Percentiles rank a stretch among this genome's conserved stretches.
Evolutionary conservation across 768 basidiomycete genomes (phyloP).

Genomic region (Russula dissimulans): DNA sequence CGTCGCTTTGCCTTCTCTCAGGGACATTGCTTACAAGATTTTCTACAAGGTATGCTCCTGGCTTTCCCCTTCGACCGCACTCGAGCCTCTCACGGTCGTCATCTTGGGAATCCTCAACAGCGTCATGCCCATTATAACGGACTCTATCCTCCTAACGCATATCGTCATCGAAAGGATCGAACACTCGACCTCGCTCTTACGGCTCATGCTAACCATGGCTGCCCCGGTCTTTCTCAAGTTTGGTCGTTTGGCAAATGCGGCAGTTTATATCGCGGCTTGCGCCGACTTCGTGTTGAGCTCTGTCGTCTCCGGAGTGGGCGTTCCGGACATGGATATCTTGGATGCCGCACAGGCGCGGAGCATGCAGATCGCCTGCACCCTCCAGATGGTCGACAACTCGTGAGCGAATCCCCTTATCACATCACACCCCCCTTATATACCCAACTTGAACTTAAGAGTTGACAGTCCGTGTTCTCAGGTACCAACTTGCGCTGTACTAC

Average conservation of each 20-base stretch:
- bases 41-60: slow-evolving; percentile 6
- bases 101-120: slow-evolving; percentile 7
- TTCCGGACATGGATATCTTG: slow-evolving; percentile 9
- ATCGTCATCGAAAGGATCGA: slow-evolving; percentile 9
- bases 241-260: slow-evolving; percentile 10
- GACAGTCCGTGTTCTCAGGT: not conserved
- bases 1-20: not conserved
- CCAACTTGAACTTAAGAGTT: not conserved
- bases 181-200: slow-evolving; percentile 1
- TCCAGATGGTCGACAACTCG: slow-evolving; percentile 14
- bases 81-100: slow-evolving; percentile 12
- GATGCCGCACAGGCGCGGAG: slow-evolving; percentile 10
- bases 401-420: not conserved
- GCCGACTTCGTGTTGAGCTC: slow-evolving; percentile 14
- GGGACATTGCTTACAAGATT: not conserved
- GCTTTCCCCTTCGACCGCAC: slow-evolving; percentile 10
- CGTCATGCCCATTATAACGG: slow-evolving; percentile 8
- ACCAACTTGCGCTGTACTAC: slow-evolving; percentile 11
- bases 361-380: slow-evolving; percentile 8
- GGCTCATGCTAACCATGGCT: slow-evolving; percentile 8
- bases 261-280: slow-evolving; percentile 6
- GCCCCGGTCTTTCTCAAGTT: slow-evolving; percentile 9
- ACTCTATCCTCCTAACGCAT: slow-evolving; percentile 5
- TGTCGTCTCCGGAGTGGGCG: not conserved
- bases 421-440: no score